Evolutionary conservation across 345 rosid species (phyloP).

Genomic region (Passiflora organensis): DNA sequence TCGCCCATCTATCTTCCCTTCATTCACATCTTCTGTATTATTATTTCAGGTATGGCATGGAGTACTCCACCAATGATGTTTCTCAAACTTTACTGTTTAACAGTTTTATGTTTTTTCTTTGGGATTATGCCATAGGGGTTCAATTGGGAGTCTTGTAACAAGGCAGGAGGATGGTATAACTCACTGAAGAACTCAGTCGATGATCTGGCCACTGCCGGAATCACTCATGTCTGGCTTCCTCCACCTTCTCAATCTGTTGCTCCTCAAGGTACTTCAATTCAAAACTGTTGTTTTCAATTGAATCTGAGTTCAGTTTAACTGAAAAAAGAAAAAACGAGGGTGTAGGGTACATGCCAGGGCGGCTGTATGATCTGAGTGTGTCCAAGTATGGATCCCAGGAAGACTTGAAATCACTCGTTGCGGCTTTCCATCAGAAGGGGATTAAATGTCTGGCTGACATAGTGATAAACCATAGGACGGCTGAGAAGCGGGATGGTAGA

Average conservation of each 20-base stretch:
- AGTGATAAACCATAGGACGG: constrained; percentile 84
- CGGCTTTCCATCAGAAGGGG: constrained; percentile 43
- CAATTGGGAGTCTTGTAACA: constrained; percentile 78
- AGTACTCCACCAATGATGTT: neutral
- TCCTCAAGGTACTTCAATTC: constrained; percentile 39
- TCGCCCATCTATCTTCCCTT: neutral
- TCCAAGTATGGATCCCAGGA: constrained; percentile 65
- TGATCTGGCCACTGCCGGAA: constrained; percentile 59
- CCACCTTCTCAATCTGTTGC: constrained; percentile 79
- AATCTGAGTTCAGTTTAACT: too few relatives aligned
- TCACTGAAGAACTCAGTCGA: constrained; percentile 46
- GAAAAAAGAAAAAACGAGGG: too few relatives aligned
- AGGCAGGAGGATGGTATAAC: constrained; percentile 79
- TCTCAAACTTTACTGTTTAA: neutral
- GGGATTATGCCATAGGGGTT: too few relatives aligned
- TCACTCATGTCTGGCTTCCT: constrained; percentile 93
- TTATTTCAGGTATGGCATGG: neutral
- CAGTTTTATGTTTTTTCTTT: neutral
- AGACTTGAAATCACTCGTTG: constrained; percentile 50
- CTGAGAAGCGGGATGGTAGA: constrained; percentile 54
- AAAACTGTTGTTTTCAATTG: neutral
- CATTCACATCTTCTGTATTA: neutral
- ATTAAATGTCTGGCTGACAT: constrained; percentile 76
- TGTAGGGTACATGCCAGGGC: constrained; percentile 94
- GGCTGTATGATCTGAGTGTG: constrained; percentile 64